Evolutionary conservation across 2,329 filamentous ascomycete genomes (phyloP), one percentile per base, ranked within the genome.

Genomic region (Neonectria magnoliae): DNA sequence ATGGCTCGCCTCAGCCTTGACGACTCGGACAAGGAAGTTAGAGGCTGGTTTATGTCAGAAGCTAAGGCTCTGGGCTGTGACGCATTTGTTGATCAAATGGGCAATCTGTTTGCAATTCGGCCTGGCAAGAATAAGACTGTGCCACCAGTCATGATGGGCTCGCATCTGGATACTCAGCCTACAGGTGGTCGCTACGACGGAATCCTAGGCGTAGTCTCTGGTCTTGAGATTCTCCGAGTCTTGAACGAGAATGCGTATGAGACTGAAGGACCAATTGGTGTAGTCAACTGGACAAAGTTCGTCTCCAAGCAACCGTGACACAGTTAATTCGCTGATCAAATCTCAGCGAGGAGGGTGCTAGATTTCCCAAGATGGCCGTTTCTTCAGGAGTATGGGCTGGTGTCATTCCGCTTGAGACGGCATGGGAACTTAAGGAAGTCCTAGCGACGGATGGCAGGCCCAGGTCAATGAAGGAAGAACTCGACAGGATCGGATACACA

Each of bases 321-420:
- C 20, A 9, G 25, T 56, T 14, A 18, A 14, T 42, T 50, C 11
- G 22, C 33, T 68, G 75, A 2, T 44, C 31, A 76, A 71, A 71
- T 50, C 36, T 0, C 50, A 90, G 88, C 73, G 92, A 94, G 79
- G 92, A 94, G 80, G 91, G 91, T 6, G 91, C 91, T 1, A 85
- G 91, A 0, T 94, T 94, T 68, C 91, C 91, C 1, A 87, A 89
- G 60, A 90, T 87, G 38, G 93, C 92, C 88, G 80, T 90, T 11
- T 82, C 88, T 0, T 93, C 90, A 0, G 91, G 90, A 2, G 91
- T 94, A 18, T 94, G 91, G 91, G 87, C 91, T 0, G 90, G 85
- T 44, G 79, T 92, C 1, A 83, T 88, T 25, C 71, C 65, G 13
- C 90, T 89, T 25, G 88, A 89, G 76, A 27, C 10, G 9, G 29